Evolutionary conservation across 495 filamentous ascomycete genomes (phyloP).

Genomic region (Podospora anserina): DNA sequence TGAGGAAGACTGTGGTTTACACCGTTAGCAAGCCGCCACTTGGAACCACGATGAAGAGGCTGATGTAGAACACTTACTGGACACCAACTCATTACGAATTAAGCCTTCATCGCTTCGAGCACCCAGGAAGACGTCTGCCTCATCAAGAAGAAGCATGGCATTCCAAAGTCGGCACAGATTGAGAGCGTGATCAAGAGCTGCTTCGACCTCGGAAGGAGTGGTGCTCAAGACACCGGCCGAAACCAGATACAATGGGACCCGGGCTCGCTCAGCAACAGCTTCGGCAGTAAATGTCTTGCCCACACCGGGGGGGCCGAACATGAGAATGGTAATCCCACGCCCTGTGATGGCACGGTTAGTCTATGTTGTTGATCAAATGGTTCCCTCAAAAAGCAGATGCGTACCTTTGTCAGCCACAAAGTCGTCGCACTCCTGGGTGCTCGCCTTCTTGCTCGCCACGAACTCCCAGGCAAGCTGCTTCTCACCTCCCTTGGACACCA

Average conservation of each 20-base stretch:
- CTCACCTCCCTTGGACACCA: constrained; percentile 47
- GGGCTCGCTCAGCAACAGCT: constrained; percentile 40
- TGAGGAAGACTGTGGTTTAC: constrained; percentile 39
- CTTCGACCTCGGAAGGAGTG: constrained; percentile 23
- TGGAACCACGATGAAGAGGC: neutral
- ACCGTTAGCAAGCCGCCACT: neutral
- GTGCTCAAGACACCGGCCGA: constrained; percentile 27
- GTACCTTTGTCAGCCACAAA: constrained; percentile 47
- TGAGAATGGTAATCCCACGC: constrained; percentile 50
- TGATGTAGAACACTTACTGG: constrained; percentile 13
- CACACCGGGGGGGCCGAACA: constrained; percentile 53
- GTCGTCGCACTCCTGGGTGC: constrained; percentile 50
- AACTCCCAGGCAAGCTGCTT: constrained; percentile 52
- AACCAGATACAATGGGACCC: constrained; percentile 27
- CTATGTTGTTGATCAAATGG: neutral
- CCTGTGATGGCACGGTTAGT: neutral
- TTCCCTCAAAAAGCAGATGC: neutral
- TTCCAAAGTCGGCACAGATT: constrained; percentile 44
- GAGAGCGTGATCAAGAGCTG: constrained; percentile 39
- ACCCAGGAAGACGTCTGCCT: constrained; percentile 50
- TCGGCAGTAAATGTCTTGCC: constrained; percentile 60
- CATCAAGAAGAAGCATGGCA: constrained; percentile 47
- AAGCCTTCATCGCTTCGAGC: constrained; percentile 37
- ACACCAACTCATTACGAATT: constrained; percentile 44
- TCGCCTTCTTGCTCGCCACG: constrained; percentile 33